Percentiles rank a stretch among this genome's conserved stretches.
Conservation (phyloP, 805 yeast genomes). For the Pichia insulana region DNA sequence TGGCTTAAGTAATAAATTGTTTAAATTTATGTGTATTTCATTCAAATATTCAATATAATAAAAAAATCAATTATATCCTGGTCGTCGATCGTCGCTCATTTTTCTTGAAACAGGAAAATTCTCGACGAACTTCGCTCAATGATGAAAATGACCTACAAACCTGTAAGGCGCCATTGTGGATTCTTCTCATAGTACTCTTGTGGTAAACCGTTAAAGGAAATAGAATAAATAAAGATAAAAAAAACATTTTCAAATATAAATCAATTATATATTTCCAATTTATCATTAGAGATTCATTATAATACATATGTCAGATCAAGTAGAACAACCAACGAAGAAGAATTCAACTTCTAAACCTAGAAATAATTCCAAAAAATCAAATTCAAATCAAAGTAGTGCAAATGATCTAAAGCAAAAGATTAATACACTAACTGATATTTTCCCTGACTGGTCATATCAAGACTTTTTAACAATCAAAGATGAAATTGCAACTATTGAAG, state of each 20-base stretch:
- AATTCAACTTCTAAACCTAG: constrained; percentile 28
- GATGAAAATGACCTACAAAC: too few relatives aligned
- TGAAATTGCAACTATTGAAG: constrained; percentile 57
- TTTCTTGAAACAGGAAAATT: not conserved
- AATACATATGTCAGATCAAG: constrained; percentile 24
- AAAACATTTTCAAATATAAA: not conserved
- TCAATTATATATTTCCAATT: too few relatives aligned
- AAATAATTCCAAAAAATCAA: constrained; percentile 35
- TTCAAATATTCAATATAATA: too few relatives aligned
- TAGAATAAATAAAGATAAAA: not conserved
- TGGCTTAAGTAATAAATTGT: constrained; percentile 22
- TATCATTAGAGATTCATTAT: too few relatives aligned
- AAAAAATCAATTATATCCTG: too few relatives aligned
- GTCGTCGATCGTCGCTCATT: not conserved
- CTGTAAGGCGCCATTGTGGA: too few relatives aligned
- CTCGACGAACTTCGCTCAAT: not conserved
- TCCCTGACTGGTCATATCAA: constrained; percentile 89
- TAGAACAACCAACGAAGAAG: constrained; percentile 17
- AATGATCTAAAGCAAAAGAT: constrained; percentile 32
- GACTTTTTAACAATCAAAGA: constrained; percentile 69
- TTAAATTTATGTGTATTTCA: too few relatives aligned
- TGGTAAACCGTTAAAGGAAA: not conserved
- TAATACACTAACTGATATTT: constrained; percentile 65
- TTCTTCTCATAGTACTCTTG: not conserved
- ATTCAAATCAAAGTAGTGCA: constrained; percentile 14